phyloP scores from a whole-genome alignment of 352 stramenopile genomes.

The Globisporangium spinosum region DNA sequence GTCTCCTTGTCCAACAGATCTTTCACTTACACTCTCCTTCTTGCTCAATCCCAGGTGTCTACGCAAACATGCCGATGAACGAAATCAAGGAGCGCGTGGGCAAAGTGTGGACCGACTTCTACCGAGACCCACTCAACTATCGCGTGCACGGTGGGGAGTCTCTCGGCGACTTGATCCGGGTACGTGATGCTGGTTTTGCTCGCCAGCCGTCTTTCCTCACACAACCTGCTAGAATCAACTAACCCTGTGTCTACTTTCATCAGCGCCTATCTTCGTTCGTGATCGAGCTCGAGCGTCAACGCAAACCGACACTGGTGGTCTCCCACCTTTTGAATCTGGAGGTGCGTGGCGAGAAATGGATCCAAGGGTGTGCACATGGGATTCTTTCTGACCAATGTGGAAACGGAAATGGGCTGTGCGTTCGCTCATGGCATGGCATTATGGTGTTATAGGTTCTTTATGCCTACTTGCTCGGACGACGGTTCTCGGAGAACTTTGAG shows the following conservation, averaged over 20 bases:
- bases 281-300: conserved; percentile 40
- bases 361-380: not conserved
- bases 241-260: not conserved
- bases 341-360: conserved; percentile 13
- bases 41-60: conserved; percentile 24
- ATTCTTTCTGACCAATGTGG: not conserved
- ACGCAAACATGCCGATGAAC: conserved; percentile 35
- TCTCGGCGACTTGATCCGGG: conserved; percentile 40
- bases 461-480: conserved; percentile 35
- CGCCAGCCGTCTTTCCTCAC: not conserved
- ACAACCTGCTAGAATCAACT: not conserved
- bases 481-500: conserved; percentile 27
- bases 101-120: conserved; percentile 35
- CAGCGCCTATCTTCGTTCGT: conserved; percentile 46
- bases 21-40: not conserved
- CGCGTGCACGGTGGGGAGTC: conserved; percentile 44
- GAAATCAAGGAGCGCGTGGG: conserved; percentile 37
- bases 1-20: not conserved
- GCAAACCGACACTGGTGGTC: conserved; percentile 37
- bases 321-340: conserved; percentile 43
- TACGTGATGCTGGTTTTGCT: conserved; percentile 17
- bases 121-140: conserved; percentile 45
- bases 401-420: not conserved
- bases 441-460: conserved; percentile 26
- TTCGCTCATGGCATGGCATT: not conserved